These are phyloP conservation scores for Termitomyces bulborhizus DNA, from an alignment of 768 basidiomycete genomes.

Conservation along the genomic window DNA sequence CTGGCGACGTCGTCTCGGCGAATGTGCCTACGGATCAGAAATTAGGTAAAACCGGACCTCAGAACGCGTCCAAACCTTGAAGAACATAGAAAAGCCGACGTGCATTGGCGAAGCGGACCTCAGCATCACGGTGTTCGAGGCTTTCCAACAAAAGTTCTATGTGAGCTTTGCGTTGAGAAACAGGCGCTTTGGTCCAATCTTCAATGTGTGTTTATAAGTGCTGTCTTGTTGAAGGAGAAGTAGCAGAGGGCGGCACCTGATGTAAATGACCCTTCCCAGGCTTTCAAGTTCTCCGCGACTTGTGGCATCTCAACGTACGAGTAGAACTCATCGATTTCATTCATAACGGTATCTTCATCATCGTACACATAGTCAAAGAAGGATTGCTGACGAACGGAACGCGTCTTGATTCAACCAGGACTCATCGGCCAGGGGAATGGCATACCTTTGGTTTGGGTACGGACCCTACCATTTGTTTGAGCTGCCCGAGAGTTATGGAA, in stretches of 20 bases:
- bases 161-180: slow-evolving; percentile 59
- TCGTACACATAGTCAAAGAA: slow-evolving; percentile 92
- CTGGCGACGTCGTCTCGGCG: slow-evolving; percentile 84
- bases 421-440: slow-evolving; percentile 3
- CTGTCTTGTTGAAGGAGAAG: neutral
- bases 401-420: slow-evolving; percentile 3
- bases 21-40: slow-evolving; percentile 60
- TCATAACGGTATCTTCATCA: slow-evolving; percentile 93
- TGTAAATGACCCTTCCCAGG: slow-evolving; percentile 80
- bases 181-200: slow-evolving; percentile 76
- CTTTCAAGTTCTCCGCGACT: slow-evolving; percentile 78
- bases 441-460: slow-evolving; percentile 72
- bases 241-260: slow-evolving; percentile 46
- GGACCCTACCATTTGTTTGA: slow-evolving; percentile 64
- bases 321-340: slow-evolving; percentile 97
- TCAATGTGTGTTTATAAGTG: neutral
- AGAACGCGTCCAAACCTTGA: slow-evolving; percentile 56
- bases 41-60: neutral
- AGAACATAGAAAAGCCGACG: slow-evolving; percentile 85
- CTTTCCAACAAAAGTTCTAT: slow-evolving; percentile 80
- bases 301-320: slow-evolving; percentile 94
- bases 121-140: slow-evolving; percentile 80
- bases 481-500: slow-evolving; percentile 77
- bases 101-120: slow-evolving; percentile 81
- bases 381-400: slow-evolving; percentile 52